Base-by-base conservation (phyloP, 2,329 filamentous ascomycete species). In the Monosporascus sp. region DNA sequence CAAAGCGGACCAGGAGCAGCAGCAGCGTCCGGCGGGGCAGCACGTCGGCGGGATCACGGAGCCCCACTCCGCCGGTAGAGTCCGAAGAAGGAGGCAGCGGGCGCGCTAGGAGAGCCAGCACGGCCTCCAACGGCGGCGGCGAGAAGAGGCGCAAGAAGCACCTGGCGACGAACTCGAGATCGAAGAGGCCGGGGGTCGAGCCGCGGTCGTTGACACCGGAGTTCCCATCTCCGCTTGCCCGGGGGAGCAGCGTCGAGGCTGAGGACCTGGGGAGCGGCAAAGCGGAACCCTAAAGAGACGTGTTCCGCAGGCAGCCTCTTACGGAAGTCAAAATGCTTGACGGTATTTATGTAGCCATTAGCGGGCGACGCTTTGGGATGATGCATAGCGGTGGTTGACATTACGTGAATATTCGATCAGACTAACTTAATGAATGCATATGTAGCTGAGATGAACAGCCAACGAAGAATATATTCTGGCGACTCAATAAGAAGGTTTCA, bases 191-290 rank as follows among this genome's bases (percentile, higher is more conserved):
- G 0, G 71, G 71, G 0, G 68, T 70, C 4, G 79, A 82, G 47
- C 77, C 76, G 4, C 68, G 80, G 49, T 82, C 79, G 5, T 72
- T 78, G 3, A 82, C 80, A 3, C 80, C 80, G 1, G 80, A 84
- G 43, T 72, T 73, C 18, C 71, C 79, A 5, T 82, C 80, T 3
- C 80, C 79, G 3, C 64, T 84, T 55, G 75, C 78, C 7, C 72
- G 70, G 50, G 78, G 79, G 59, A 78, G 73, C 55, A 78, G 69
- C 48, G 57, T 70, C 26, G 64, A 62, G 14, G 62, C 58, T 31
- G 63, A 64, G 14, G 55, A 31, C 20, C 9, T 14, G 9, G 37
- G 50, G 22, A 50, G 55, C 22, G 18, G 31, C 9, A 48, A 18
- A 24, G 18, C 48, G 5, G 50, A 49, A 35, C 43, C 43, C n/a